These are phyloP conservation scores for Lachancea kluyveri DNA, from an alignment of 805 yeast species.

Conservation along the genomic window DNA sequence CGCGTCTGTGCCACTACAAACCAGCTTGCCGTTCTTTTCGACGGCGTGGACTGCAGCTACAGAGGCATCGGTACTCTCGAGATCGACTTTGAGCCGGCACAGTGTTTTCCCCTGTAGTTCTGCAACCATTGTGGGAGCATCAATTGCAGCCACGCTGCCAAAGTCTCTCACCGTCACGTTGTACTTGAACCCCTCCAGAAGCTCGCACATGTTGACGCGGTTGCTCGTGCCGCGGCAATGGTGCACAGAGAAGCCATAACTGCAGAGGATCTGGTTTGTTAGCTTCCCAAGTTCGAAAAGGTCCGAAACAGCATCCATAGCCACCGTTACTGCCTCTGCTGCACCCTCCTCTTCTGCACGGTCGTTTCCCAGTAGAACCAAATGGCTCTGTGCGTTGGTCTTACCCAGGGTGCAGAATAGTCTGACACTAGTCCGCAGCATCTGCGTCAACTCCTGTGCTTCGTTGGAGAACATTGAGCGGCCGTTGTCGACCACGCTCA, in stretches of 20 bases:
- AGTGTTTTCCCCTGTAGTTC: conserved; percentile 1
- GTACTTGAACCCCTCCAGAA: conserved; percentile 1
- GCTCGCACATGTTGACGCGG: conserved; percentile 1
- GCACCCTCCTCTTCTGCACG: too few species aligned
- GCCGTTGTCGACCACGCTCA: conserved; percentile 23
- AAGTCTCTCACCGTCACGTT: conserved; percentile 3
- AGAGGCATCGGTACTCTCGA: conserved; percentile 2
- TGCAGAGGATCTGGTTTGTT: conserved; percentile 1
- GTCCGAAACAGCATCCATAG: too few species aligned
- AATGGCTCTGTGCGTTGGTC: conserved; percentile 5
- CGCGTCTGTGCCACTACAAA: background rate
- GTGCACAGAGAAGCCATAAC: conserved; percentile 4
- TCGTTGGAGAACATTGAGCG: conserved; percentile 12
- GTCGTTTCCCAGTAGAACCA: conserved; percentile 8
- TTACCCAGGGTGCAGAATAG: conserved; percentile 14
- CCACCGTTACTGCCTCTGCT: too few species aligned
- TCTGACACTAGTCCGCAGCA: conserved; percentile 21
- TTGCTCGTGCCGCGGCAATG: conserved; percentile 4
- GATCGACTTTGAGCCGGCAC: background rate
- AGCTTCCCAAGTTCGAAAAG: conserved; percentile 3
- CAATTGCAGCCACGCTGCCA: background rate
- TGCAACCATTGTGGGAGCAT: background rate
- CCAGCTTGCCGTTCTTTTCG: conserved; percentile 7
- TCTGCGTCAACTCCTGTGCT: conserved; percentile 13
- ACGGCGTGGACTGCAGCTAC: conserved; percentile 6